Evolutionary conservation across 495 filamentous ascomycete species (phyloP).

Genomic region (Lindgomyces ingoldianus): DNA sequence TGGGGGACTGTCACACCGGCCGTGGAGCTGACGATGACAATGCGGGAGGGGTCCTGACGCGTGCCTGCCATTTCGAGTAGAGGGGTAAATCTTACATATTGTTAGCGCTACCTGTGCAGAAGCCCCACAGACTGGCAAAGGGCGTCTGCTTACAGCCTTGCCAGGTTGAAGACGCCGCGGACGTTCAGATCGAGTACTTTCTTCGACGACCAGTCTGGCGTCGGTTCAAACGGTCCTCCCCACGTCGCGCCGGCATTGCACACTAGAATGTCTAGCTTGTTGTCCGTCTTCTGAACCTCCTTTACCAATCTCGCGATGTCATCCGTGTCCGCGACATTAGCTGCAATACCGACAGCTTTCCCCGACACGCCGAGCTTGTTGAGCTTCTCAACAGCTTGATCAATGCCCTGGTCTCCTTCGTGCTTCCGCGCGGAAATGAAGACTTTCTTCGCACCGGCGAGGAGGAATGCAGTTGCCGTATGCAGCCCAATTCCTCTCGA

Average conservation of each 20-base stretch:
- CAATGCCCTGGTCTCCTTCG: constrained; percentile 43
- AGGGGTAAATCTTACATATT: constrained; percentile 41
- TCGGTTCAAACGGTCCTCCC: constrained; percentile 49
- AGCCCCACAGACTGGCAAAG: not conserved
- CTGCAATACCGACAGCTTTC: constrained; percentile 47
- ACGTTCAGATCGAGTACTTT: constrained; percentile 52
- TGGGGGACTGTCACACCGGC: constrained; percentile 47
- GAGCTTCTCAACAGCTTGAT: constrained; percentile 48
- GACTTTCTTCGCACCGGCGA: constrained; percentile 45
- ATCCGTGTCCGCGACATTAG: constrained; percentile 46
- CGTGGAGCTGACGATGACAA: constrained; percentile 45
- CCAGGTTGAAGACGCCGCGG: constrained; percentile 47
- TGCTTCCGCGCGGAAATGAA: constrained; percentile 48
- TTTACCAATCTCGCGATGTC: constrained; percentile 47
- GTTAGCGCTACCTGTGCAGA: not conserved
- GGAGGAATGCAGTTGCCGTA: constrained; percentile 49
- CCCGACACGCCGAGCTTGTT: constrained; percentile 46
- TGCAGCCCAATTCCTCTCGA: constrained; percentile 49
- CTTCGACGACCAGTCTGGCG: constrained; percentile 44
- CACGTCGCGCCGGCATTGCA: constrained; percentile 50
- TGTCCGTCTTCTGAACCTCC: constrained; percentile 41
- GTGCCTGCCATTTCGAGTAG: constrained; percentile 43
- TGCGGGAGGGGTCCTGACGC: constrained; percentile 44
- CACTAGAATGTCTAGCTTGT: constrained; percentile 47
- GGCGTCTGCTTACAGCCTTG: constrained; percentile 30